These are phyloP conservation scores for Komagataella ulmi DNA, from an alignment of 805 yeast species.

Conservation along the genomic window DNA sequence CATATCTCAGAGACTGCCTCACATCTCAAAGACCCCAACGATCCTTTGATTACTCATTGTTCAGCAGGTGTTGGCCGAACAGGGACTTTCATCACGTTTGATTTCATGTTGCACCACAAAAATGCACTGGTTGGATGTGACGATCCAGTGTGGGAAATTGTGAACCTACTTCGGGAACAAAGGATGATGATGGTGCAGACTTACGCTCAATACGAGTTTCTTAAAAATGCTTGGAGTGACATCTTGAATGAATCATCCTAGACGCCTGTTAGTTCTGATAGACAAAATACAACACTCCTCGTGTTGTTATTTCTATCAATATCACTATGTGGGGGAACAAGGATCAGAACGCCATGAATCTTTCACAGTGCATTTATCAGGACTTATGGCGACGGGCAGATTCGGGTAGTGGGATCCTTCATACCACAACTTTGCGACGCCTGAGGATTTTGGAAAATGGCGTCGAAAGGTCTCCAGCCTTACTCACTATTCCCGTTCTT, in stretches of 20 bases:
- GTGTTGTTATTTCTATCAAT: background rate
- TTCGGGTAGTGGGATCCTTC: background rate
- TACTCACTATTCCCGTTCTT: background rate
- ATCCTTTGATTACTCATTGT: conserved; percentile 21
- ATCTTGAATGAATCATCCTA: background rate
- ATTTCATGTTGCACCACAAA: conserved; percentile 14
- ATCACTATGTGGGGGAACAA: background rate
- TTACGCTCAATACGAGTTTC: conserved; percentile 32
- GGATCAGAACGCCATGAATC: background rate
- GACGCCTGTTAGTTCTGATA: background rate
- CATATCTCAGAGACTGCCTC: conserved; percentile 9
- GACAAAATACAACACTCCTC: background rate
- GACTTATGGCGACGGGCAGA: background rate
- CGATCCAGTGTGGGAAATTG: conserved; percentile 30
- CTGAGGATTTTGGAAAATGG: background rate
- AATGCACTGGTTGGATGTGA: background rate
- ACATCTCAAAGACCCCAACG: conserved; percentile 4
- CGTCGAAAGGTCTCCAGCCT: background rate
- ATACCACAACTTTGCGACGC: background rate
- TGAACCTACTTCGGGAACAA: conserved; percentile 31
- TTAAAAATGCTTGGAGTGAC: conserved; percentile 15
- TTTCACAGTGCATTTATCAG: background rate
- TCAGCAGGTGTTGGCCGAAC: conserved; percentile 38
- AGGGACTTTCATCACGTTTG: conserved; percentile 24
- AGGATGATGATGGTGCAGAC: conserved; percentile 43